Conservation (phyloP, 2,329 filamentous ascomycete genomes). For the Berkeleyomyces basicola region DNA sequence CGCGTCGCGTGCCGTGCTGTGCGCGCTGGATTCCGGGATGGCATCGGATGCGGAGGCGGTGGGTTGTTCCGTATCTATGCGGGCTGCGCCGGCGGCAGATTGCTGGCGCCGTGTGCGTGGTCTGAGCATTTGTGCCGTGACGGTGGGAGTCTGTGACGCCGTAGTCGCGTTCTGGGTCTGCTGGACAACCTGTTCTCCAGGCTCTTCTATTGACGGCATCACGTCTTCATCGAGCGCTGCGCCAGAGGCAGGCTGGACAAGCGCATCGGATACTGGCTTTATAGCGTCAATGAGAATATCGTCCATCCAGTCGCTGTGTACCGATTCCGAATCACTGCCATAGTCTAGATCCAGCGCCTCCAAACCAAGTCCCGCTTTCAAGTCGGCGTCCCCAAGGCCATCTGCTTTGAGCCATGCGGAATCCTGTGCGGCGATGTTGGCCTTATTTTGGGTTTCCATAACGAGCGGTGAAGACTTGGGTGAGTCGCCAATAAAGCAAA, state of each 20-base stretch:
- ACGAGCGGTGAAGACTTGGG: background rate
- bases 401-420: background rate
- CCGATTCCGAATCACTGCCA: slow-evolving; percentile 21
- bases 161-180: background rate
- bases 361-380: background rate
- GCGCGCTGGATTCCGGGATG: background rate
- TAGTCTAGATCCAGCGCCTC: slow-evolving; percentile 1
- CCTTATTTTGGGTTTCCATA: background rate
- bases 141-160: background rate
- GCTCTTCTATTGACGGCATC: background rate
- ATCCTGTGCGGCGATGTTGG: background rate
- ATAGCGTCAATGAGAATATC: slow-evolving; percentile 41
- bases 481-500: background rate
- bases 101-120: background rate
- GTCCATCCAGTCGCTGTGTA: slow-evolving; percentile 33
- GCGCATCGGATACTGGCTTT: slow-evolving; percentile 29
- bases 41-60: background rate
- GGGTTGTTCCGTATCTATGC: background rate
- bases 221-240: background rate
- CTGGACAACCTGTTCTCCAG: background rate
- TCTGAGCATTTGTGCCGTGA: slow-evolving; percentile 5
- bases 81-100: background rate
- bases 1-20: slow-evolving; percentile 1
- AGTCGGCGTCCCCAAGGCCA: background rate
- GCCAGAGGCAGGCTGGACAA: background rate